Conservation (phyloP, 345 rosid species). For the Syzygium grande region DNA sequence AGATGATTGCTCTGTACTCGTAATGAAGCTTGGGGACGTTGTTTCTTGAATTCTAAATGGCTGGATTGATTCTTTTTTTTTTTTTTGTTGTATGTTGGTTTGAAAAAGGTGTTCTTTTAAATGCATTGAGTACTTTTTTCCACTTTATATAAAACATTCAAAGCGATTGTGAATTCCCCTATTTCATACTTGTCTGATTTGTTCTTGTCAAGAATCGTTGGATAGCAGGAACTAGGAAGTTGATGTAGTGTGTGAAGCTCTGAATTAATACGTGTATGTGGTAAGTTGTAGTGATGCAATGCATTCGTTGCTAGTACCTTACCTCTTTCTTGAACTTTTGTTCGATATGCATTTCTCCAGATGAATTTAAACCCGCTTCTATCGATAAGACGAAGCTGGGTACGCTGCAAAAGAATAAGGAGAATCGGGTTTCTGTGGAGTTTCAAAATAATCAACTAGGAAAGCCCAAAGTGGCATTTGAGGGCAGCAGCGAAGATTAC, state of each 20-base stretch:
- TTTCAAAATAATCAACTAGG: conserved; percentile 80
- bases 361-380: conserved; percentile 88
- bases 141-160: neutral
- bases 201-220: neutral
- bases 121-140: neutral
- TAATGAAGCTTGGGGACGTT: neutral
- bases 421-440: conserved; percentile 70
- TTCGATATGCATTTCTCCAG: conserved; percentile 15
- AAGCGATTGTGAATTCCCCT: neutral
- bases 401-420: conserved; percentile 60
- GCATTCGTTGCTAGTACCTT: neutral
- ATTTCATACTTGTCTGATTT: neutral
- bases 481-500: conserved; percentile 82
- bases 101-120: neutral
- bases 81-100: neutral
- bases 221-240: neutral
- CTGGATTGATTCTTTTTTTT: neutral
- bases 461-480: conserved; percentile 73
- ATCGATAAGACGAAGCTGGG: conserved; percentile 73
- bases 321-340: neutral
- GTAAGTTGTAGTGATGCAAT: neutral
- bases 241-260: neutral
- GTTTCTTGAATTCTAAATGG: neutral
- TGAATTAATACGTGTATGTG: neutral
- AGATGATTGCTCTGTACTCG: neutral